These are phyloP conservation scores for Colletotrichum melonis DNA, from an alignment of 2,329 filamentous ascomycete species.

Conservation along the genomic window DNA sequence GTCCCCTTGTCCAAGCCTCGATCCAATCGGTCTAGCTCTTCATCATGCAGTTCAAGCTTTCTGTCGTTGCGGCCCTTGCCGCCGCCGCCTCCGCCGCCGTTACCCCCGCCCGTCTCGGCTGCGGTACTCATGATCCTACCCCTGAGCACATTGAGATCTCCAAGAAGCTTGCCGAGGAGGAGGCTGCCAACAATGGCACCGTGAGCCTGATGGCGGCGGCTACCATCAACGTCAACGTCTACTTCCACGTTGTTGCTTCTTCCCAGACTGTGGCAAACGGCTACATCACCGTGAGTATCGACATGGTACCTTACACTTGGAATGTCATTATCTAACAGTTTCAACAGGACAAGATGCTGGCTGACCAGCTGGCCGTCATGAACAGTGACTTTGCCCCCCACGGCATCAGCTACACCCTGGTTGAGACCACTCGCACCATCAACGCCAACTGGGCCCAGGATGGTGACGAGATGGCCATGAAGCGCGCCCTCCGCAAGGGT, in stretches of 20 bases:
- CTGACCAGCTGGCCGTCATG: conserved; percentile 56
- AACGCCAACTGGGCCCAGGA: conserved; percentile 59
- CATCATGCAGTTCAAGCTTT: conserved; percentile 19
- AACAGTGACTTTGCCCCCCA: conserved; percentile 57
- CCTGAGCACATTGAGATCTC: conserved; percentile 34
- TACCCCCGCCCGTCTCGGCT: conserved; percentile 5
- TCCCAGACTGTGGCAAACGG: conserved; percentile 43
- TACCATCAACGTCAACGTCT: conserved; percentile 50
- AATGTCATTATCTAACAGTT: neutral
- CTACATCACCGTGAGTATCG: conserved; percentile 47
- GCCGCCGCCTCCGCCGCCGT: conserved; percentile 16
- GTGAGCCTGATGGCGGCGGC: conserved; percentile 37
- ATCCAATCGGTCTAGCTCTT: neutral
- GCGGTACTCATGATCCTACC: conserved; percentile 13
- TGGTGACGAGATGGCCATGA: conserved; percentile 54
- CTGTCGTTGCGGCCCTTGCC: conserved; percentile 17
- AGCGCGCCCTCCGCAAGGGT: conserved; percentile 57
- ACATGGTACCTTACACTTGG: neutral
- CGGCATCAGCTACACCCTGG: conserved; percentile 57
- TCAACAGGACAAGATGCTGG: conserved; percentile 47
- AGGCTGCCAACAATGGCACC: conserved; percentile 31
- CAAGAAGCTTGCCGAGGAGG: conserved; percentile 35
- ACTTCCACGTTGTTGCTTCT: conserved; percentile 51
- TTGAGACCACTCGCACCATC: conserved; percentile 56
- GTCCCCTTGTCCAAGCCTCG: neutral